Conservation (phyloP, 2,329 filamentous ascomycete species). For the Colletotrichum sansevieriae region DNA sequence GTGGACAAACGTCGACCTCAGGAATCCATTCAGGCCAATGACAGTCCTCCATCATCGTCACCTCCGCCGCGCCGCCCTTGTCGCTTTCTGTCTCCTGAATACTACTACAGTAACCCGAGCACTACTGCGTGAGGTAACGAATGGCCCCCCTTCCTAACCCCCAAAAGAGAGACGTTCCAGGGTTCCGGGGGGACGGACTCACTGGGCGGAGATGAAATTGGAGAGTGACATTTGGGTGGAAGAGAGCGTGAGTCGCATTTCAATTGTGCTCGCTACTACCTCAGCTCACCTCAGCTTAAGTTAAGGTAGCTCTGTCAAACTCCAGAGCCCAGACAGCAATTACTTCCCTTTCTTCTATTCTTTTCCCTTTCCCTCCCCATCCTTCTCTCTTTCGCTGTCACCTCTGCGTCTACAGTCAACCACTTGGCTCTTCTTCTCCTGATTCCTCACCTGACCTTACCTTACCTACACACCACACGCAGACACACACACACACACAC, state of each 20-base stretch:
- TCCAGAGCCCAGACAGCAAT: background rate
- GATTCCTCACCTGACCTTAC: background rate
- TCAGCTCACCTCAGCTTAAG: too few species aligned
- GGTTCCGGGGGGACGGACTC: background rate
- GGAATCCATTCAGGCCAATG: background rate
- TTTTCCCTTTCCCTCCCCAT: background rate
- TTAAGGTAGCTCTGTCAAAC: too few species aligned
- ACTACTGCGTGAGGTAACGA: background rate
- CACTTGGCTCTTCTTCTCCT: background rate
- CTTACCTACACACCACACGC: background rate
- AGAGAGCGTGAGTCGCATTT: too few species aligned
- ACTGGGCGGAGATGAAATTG: slow-evolving; percentile 17
- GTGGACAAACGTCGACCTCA: background rate
- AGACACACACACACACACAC: background rate
- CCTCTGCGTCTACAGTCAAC: slow-evolving; percentile 9
- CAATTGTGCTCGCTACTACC: too few species aligned
- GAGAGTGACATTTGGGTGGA: slow-evolving; percentile 16
- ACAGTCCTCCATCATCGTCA: too few species aligned
- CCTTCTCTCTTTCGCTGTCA: slow-evolving; percentile 6
- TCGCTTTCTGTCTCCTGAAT: too few species aligned
- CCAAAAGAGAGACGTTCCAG: slow-evolving; percentile 4
- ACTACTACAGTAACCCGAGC: too few species aligned
- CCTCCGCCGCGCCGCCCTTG: too few species aligned
- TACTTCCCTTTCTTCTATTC: background rate
- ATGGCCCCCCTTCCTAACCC: background rate